A percentile compares a stretch with the other conserved stretches of the same genome.
Evolutionary conservation across 257 asterid genomes (phyloP).

Genomic region (Fraxinus americana): DNA sequence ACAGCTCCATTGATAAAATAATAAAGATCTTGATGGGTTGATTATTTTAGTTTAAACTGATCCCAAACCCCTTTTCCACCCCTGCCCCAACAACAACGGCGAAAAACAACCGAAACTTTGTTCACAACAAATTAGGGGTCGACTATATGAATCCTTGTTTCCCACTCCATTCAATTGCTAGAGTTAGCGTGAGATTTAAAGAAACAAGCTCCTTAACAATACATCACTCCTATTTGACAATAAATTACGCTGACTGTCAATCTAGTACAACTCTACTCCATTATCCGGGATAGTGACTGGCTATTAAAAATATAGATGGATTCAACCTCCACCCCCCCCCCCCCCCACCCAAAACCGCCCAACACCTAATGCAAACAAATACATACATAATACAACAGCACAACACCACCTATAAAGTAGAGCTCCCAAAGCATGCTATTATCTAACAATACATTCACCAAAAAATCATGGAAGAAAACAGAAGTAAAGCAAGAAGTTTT

Average conservation of each 20-base stretch:
- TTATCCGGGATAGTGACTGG: neutral
- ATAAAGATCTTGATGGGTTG: neutral
- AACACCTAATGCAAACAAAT: neutral
- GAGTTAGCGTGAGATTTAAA: too few species aligned
- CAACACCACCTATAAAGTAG: conserved; percentile 29
- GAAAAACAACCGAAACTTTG: neutral
- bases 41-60: conserved; percentile 4
- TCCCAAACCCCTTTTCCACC: conserved; percentile 7
- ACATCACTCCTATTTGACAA: neutral
- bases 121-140: too few species aligned
- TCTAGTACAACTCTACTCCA: too few species aligned
- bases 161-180: too few species aligned
- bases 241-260: too few species aligned
- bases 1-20: neutral
- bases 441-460: conserved; percentile 1
- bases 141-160: too few species aligned
- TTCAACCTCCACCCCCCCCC: neutral
- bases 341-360: neutral
- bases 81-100: too few species aligned
- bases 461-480: conserved; percentile 44
- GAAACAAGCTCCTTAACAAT: neutral
- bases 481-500: conserved; percentile 59
- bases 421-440: conserved; percentile 4
- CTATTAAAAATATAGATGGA: conserved; percentile 16
- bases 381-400: neutral